These are phyloP conservation scores for Brassica nigra DNA, from an alignment of 345 rosid species.

Conservation along the genomic window DNA sequence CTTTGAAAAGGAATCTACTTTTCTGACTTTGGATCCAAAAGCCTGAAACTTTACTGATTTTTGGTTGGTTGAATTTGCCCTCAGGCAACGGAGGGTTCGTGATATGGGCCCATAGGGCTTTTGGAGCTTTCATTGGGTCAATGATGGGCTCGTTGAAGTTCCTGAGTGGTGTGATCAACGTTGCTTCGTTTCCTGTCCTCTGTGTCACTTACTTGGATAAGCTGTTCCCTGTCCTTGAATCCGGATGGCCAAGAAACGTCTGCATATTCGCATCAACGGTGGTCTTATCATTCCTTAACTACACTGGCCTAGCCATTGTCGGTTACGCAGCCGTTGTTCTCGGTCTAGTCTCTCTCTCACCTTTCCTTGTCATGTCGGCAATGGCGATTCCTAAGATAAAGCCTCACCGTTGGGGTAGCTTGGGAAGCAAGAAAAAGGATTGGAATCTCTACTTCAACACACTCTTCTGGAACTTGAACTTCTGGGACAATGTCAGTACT, in stretches of 20 bases:
- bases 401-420: slow-evolving; percentile 70
- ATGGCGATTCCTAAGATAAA: slow-evolving; percentile 70
- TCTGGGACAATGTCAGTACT: slow-evolving; percentile 91
- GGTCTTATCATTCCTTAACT: slow-evolving; percentile 64
- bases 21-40: too few relatives aligned
- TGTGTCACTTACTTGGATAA: slow-evolving; percentile 66
- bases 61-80: background rate
- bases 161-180: slow-evolving; percentile 74
- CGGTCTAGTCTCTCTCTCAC: slow-evolving; percentile 66
- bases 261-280: slow-evolving; percentile 49
- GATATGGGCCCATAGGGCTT: slow-evolving; percentile 77
- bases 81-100: slow-evolving; percentile 84
- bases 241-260: slow-evolving; percentile 59
- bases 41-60: background rate
- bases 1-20: too few relatives aligned
- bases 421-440: slow-evolving; percentile 62
- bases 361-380: slow-evolving; percentile 67
- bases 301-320: slow-evolving; percentile 66
- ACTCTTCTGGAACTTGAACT: slow-evolving; percentile 90
- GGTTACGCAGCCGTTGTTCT: slow-evolving; percentile 75
- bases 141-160: slow-evolving; percentile 85
- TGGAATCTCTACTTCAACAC: slow-evolving; percentile 90
- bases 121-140: slow-evolving; percentile 72
- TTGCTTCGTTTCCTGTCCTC: slow-evolving; percentile 75
- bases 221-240: slow-evolving; percentile 48